Base-by-base conservation (phyloP, 345 rosid genomes). In the Acer campestre region DNA sequence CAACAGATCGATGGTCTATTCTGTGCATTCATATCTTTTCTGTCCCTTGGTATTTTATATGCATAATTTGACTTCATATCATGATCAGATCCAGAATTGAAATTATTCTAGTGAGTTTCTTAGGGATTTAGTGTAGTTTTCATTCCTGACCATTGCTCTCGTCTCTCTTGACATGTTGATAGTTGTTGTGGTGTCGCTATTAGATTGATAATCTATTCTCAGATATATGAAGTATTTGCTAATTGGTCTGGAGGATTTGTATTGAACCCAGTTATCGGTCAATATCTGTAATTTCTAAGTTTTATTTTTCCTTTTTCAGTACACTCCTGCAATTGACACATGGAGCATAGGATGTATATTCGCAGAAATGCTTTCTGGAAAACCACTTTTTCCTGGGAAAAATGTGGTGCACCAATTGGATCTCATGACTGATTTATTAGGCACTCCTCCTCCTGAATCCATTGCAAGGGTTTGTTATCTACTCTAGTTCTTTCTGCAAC, bases 261-360 rank as follows among this genome's bases (percentile, higher is more conserved):
- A 1, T 53, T 42, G 27, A 38, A n/a, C 25, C 53, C 42, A 13
- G 27, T 53, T 63, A 61, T 31, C 59, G 29, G 82, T 70, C 56
- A 7, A 69, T 75, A 53, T 46, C 12, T 40, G 72, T 65, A 70
- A 46, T 61, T 73, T 70, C 68, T 80, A 29, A 53, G 46, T 59
- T 3, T n/a, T 56, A 16, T 62, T 22, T 75, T 71, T 72, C 59
- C 61, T 76, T 66, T 64, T 74, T 23, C 84, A 95, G 99, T 95
- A 95, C 78, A 95, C 99, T 18, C 99, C 98, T 61, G 97, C 94
- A 2, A 92, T 95, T 84, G 99, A 95, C 83, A 92, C 90, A 51
- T 95, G 99, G 99, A 95, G 99, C 87, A 88, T 95, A 68, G 99
- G 99, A 82, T 95, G 99, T 85, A 95, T 93, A 81, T 95, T 95